Evolutionary conservation across 352 stramenopile species (phyloP), one percentile per base, ranked within the genome.

Genomic region (Globisporangium carolinianum): DNA sequence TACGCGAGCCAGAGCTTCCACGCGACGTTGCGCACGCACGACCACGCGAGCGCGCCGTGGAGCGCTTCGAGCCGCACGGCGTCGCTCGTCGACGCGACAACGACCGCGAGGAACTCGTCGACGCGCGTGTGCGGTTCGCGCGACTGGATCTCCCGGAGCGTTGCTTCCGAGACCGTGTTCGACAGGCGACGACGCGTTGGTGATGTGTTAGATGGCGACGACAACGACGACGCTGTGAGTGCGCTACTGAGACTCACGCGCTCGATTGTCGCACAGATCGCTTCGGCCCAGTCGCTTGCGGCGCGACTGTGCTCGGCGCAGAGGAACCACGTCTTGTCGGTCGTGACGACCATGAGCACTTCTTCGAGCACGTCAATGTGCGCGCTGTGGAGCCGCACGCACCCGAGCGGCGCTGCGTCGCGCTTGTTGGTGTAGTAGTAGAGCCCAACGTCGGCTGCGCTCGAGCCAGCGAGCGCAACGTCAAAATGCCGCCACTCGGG

Each of bases 311-410:
- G 62, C 37, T 85, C 73, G 3, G 79, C 79, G 39, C 83, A 92
- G 17, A 92, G 69, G 55, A 90, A 92, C 83, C 79, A 92, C 55
- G 79, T 90, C 63, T 87, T 82, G 65, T 89, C 78, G 14, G 73
- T 70, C 43, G 79, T 85, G 36, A 88, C 70, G 43, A 92, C 75
- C 75, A 89, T 90, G 56, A 91, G 49, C 14, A 91, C 77, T 57
- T 91, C 82, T 53, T 86, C 82, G 10, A 91, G 63, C 47, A 83
- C 71, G 52, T 92, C 83, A 9, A 90, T 73, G 46, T 87, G 81
- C 0, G 79, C 79, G 32, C 65, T 78, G 35, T 86, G 76, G n/a
- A 90, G 68, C 4, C 60, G 60, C 50, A 90, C 84, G 51, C 68
- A 86, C 10, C 76, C 78, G 6, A 72, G 61, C 9, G 79, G 75